A percentile compares a stretch with the other conserved stretches of the same genome.
phyloP scores from a whole-genome alignment of 805 yeast species.

The Pichia phayaonensis region DNA sequence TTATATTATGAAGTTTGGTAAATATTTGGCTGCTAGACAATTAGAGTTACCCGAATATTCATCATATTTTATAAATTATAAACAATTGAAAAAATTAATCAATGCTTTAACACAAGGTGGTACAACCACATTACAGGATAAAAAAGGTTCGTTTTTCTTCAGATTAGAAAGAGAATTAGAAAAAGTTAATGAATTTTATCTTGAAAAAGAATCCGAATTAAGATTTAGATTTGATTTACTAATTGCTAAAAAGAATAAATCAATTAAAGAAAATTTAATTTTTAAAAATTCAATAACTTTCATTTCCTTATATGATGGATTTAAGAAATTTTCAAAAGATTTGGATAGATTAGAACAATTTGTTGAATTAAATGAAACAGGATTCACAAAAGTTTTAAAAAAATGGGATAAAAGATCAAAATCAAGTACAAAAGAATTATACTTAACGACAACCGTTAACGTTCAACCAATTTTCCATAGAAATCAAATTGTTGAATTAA shows the following conservation, averaged over 20 bases:
- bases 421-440: slow-evolving; percentile 88
- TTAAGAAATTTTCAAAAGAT: slow-evolving; percentile 84
- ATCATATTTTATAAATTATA: slow-evolving; percentile 89
- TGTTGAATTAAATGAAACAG: slow-evolving; percentile 90
- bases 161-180: slow-evolving; percentile 90
- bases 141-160: slow-evolving; percentile 85
- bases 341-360: slow-evolving; percentile 84
- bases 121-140: slow-evolving; percentile 61
- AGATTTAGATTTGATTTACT: slow-evolving; percentile 71
- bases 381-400: slow-evolving; percentile 89
- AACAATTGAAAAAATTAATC: slow-evolving; percentile 85
- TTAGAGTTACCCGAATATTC: slow-evolving; percentile 93
- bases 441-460: slow-evolving; percentile 84
- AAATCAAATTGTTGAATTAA: slow-evolving; percentile 73
- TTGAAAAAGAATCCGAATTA: slow-evolving; percentile 86
- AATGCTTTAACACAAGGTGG: slow-evolving; percentile 49
- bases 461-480: slow-evolving; percentile 96
- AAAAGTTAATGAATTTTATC: slow-evolving; percentile 86
- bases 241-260: slow-evolving; percentile 51
- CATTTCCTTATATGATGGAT: slow-evolving; percentile 77
- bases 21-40: slow-evolving; percentile 88
- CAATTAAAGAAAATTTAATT: slow-evolving; percentile 34
- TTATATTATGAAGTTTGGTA: slow-evolving; percentile 73
- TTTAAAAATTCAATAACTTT: slow-evolving; percentile 67
- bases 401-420: slow-evolving; percentile 98